Evolutionary conservation across 306 rosid species (phyloP), one percentile per base, ranked within the genome.

Genomic region (Vigna nakashimae): DNA sequence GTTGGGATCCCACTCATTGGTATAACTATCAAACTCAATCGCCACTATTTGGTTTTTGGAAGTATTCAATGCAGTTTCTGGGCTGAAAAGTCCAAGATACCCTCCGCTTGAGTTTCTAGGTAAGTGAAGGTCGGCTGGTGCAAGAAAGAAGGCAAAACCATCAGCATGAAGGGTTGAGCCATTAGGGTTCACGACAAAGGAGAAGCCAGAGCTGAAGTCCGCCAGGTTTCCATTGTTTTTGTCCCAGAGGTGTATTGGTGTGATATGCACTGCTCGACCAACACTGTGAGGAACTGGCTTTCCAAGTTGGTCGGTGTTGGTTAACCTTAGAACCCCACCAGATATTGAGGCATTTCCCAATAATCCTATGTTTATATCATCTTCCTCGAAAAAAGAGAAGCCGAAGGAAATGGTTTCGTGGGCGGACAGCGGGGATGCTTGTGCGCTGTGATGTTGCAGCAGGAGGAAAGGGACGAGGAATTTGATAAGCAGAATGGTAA

Each of bases 81-180:
- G 72, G 71, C 1, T 57, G 57, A 83, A 80, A 38, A 86, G 83
- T 5, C 89, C 87, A 15, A 86, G 85, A 18, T 17, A 83, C 0
- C 84, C 85, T 0, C 80, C 87, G 1, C 26, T 26, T 10, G 87
- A 83, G 4, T 74, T 65, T 5, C 2, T 7, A 1, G 86, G 73
- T 0, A 53, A 1, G 2, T 16, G 5, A 1, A 16, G 1, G 4
- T 53, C 0, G 0, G 4, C 5, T 1, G 82, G 73, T 16, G 77
- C 74, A 0, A 86, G 8, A 16, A 83, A 86, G 73, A 86, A 86
- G 6, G 87, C 43, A 3, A 86, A 17, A 0, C 87, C 89, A 5
- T 86, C 87, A 7, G 75, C 85, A 4, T 65, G 75, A 11, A 7
- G 64, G 0, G 11, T 0, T 12, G 65, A 15, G 15, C 11, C 22